Evolutionary conservation across 768 basidiomycete genomes (phyloP).

Genomic region (Arthromyces matolae): DNA sequence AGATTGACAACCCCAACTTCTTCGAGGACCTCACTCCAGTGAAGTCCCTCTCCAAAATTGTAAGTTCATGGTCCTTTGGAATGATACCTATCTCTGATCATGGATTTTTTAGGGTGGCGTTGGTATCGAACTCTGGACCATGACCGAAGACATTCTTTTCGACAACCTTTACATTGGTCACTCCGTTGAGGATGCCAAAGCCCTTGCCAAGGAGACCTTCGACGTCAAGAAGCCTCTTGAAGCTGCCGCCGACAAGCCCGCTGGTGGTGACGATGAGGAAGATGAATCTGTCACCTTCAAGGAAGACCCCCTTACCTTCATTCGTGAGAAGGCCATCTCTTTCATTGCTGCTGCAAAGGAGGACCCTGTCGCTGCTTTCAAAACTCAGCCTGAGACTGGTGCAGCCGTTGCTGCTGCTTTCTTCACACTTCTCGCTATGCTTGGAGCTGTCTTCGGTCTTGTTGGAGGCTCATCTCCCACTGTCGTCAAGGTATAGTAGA

Average conservation of each 20-base stretch:
- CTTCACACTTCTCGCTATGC: constrained; percentile 81
- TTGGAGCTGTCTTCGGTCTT: constrained; percentile 76
- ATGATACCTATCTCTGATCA: not conserved
- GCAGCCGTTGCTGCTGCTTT: constrained; percentile 69
- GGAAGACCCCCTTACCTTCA: constrained; percentile 74
- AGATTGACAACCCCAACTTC: constrained; percentile 87
- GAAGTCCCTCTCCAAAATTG: constrained; percentile 82
- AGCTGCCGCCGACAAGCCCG: constrained; percentile 54
- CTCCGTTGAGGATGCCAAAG: constrained; percentile 81
- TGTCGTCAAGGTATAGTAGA: constrained; percentile 51
- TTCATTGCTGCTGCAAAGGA: constrained; percentile 78
- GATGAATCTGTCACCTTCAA: constrained; percentile 53
- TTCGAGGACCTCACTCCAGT: constrained; percentile 86
- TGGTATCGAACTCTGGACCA: constrained; percentile 99
- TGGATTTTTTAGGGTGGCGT: constrained; percentile 65
- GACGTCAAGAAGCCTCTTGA: constrained; percentile 86
- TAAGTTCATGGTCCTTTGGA: constrained; percentile 31
- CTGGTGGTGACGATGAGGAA: constrained; percentile 42
- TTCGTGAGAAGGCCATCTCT: constrained; percentile 70
- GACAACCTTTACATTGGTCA: constrained; percentile 94
- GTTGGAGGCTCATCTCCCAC: constrained; percentile 73
- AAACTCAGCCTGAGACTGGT: constrained; percentile 85
- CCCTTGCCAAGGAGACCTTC: constrained; percentile 85
- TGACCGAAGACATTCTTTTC: constrained; percentile 94
- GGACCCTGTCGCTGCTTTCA: constrained; percentile 80